Evolutionary conservation across 805 yeast genomes (phyloP).

Genomic region (Starmerella bombi): DNA sequence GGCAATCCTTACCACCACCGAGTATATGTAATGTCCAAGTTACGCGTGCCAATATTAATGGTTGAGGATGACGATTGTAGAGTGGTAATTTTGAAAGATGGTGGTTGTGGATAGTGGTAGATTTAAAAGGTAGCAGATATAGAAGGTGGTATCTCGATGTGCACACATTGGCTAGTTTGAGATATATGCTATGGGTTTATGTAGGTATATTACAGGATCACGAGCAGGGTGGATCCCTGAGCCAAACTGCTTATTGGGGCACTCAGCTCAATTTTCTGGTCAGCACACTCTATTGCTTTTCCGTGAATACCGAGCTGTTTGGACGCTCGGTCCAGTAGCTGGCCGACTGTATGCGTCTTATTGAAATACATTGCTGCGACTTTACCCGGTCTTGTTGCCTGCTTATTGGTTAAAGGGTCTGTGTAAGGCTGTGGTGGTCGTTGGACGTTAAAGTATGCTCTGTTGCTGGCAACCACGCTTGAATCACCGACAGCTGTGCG

Average conservation of each 20-base stretch:
- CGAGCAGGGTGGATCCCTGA: not conserved
- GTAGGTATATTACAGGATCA: not conserved
- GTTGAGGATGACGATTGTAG: too few relatives aligned
- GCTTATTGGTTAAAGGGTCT: slow-evolving; percentile 17
- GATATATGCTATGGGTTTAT: too few relatives aligned
- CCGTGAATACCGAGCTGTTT: slow-evolving; percentile 17
- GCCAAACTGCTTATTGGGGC: not conserved
- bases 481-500: slow-evolving; percentile 29
- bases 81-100: too few relatives aligned
- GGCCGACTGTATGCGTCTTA: slow-evolving; percentile 18
- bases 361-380: slow-evolving; percentile 21
- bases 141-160: too few relatives aligned
- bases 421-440: slow-evolving; percentile 18
- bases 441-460: slow-evolving; percentile 26
- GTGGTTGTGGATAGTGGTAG: too few relatives aligned
- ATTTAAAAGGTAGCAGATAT: too few relatives aligned
- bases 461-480: slow-evolving; percentile 24
- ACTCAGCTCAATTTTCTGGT: not conserved
- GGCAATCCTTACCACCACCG: too few relatives aligned
- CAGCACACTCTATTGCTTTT: not conserved
- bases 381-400: slow-evolving; percentile 19
- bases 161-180: too few relatives aligned
- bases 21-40: too few relatives aligned
- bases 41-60: too few relatives aligned
- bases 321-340: slow-evolving; percentile 22